Evolutionary conservation across 208 protist genomes (phyloP).

Genomic region (Leptomonas pyrrhocoris): DNA sequence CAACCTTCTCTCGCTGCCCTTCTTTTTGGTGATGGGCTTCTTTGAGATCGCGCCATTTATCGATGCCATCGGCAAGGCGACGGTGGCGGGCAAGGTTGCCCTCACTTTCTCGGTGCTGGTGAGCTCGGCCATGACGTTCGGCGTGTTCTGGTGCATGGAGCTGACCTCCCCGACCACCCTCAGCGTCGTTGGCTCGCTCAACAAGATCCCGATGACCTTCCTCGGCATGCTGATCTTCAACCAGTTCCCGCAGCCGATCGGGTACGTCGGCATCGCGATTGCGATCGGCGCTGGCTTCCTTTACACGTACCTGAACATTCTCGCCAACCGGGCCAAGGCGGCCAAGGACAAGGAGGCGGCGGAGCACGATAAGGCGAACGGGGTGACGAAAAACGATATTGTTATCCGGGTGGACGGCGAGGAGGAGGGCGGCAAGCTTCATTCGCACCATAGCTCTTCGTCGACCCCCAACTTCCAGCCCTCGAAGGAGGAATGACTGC

Average conservation of each 20-base stretch:
- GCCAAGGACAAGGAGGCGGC: constrained; percentile 10
- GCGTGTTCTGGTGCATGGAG: constrained; percentile 90
- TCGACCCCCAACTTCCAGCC: not conserved
- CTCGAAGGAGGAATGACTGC: constrained; percentile 9
- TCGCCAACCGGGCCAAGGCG: constrained; percentile 33
- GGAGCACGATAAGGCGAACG: constrained; percentile 1
- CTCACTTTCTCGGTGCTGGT: constrained; percentile 57
- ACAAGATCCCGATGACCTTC: constrained; percentile 85
- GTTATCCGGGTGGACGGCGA: constrained; percentile 12
- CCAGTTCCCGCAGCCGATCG: constrained; percentile 70
- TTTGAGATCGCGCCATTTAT: constrained; percentile 22
- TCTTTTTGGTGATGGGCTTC: constrained; percentile 47
- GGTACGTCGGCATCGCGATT: constrained; percentile 76
- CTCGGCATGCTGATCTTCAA: constrained; percentile 85
- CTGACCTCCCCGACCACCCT: constrained; percentile 91
- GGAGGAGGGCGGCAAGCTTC: not conserved
- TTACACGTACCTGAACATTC: constrained; percentile 72
- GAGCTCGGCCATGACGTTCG: constrained; percentile 82
- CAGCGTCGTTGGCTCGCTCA: constrained; percentile 84
- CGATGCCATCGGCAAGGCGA: constrained; percentile 12
- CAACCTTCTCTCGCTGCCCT: constrained; percentile 83
- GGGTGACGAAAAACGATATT: not conserved
- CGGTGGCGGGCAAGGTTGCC: constrained; percentile 27
- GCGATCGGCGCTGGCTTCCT: constrained; percentile 74
- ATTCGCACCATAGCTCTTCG: not conserved